A percentile compares a stretch with the other conserved stretches of the same genome.
Evolutionary conservation across 1,284 basidiomycete species (phyloP).

Genomic region (Phellinidium pouzarii): DNA sequence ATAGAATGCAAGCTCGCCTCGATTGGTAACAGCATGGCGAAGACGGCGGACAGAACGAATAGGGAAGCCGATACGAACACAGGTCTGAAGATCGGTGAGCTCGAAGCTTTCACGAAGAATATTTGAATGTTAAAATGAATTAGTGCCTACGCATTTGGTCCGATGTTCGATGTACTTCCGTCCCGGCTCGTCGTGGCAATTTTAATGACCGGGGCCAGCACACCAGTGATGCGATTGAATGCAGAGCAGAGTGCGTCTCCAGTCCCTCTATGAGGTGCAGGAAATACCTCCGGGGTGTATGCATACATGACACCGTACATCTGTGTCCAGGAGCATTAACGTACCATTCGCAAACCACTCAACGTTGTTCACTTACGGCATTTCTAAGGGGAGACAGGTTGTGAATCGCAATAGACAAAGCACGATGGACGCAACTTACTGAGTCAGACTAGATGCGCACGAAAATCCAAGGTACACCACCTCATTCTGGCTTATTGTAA

Average conservation of each 20-base stretch:
- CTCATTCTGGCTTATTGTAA: constrained; percentile 48
- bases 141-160: constrained; percentile 31
- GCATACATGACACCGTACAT: constrained; percentile 60
- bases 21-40: constrained; percentile 49
- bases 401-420: constrained; percentile 1
- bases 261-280: constrained; percentile 56
- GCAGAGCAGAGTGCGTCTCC: constrained; percentile 53
- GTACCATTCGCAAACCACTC: no score
- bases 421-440: constrained; percentile 28
- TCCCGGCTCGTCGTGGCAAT: constrained; percentile 32
- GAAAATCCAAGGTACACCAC: constrained; percentile 46
- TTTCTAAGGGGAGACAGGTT: constrained; percentile 24
- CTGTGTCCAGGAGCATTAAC: no score
- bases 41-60: constrained; percentile 40
- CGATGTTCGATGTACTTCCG: constrained; percentile 11
- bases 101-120: neutral
- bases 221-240: constrained; percentile 48
- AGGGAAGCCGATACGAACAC: constrained; percentile 52
- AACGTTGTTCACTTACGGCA: constrained; percentile 29
- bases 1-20: constrained; percentile 35
- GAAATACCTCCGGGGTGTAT: constrained; percentile 61
- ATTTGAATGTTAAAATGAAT: constrained; percentile 9
- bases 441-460: constrained; percentile 44
- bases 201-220: constrained; percentile 50
- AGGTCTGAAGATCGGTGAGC: constrained; percentile 32